phyloP scores from a whole-genome alignment of 805 yeast species.

The Candida peoriensis region DNA sequence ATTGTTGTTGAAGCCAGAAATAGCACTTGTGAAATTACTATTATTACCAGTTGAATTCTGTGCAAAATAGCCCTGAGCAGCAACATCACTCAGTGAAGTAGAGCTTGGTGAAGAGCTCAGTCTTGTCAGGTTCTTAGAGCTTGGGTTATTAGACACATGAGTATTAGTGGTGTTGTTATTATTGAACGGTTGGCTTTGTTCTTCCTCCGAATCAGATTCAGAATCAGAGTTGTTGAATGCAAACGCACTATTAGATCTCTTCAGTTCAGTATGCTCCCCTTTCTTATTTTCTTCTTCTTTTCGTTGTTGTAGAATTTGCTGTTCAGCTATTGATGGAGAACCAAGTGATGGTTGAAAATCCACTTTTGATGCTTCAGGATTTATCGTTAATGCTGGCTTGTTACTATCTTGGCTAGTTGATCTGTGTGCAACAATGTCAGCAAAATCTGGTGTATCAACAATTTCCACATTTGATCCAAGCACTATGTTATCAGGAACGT shows the following conservation, averaged over 20 bases:
- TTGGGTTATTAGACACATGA: constrained; percentile 1
- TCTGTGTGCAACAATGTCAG: not conserved
- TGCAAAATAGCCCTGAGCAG: constrained; percentile 36
- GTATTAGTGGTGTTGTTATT: not conserved
- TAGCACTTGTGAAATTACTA: constrained; percentile 5
- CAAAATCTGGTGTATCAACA: constrained; percentile 10
- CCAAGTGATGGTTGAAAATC: not conserved
- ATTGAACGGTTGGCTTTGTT: constrained; percentile 10
- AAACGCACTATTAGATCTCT: constrained; percentile 3
- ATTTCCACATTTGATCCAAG: constrained; percentile 22
- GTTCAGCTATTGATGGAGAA: constrained; percentile 1
- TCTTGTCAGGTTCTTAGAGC: constrained; percentile 7
- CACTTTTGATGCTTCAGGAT: not conserved
- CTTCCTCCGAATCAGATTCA: constrained; percentile 26
- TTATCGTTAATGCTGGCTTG: not conserved
- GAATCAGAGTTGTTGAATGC: constrained; percentile 18
- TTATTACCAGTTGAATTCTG: constrained; percentile 14
- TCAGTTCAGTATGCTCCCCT: too few species aligned
- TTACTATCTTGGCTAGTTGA: not conserved
- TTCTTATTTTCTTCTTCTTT: not conserved
- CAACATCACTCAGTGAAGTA: constrained; percentile 46
- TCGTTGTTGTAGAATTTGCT: not conserved
- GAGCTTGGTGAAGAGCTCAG: constrained; percentile 32
- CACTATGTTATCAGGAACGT: constrained; percentile 25
- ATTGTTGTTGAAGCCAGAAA: constrained; percentile 1